Evolutionary conservation across 1,284 basidiomycete genomes (phyloP), one percentile per base, ranked within the genome.

Genomic region (Fomes fomentarius): DNA sequence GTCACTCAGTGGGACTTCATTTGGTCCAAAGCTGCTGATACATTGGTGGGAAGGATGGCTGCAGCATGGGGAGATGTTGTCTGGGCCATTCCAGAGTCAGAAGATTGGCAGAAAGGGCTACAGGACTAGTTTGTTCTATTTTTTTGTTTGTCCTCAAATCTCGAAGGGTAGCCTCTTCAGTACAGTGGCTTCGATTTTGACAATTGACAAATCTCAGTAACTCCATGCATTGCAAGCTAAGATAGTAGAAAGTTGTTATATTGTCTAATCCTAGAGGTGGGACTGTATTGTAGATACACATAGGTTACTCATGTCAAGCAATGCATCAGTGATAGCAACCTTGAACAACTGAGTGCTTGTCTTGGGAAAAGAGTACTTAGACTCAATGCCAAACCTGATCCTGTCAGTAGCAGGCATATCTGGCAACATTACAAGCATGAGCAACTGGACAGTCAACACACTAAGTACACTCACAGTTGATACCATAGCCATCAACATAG

Each of bases 361-460:
- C 31, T 74, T 69, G 6, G 79, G 68, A 63, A 79, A 85, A 8
- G 89, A 89, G 61, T 81, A 75, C 72, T 98, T 98, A 51, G 89
- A 92, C 74, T 98, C 96, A 67, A 98, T 88, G 2, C 96, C 96
- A 74, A 98, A 96, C 74, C 96, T 97, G 73, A 98, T 82, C 58
- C 88, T 76, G 50, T 88, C 76, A 14, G 87, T 83, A 15, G 89
- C 94, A 53, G 91, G 85, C 58, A 98, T 81, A 71, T 98, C 94
- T 96, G 11, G 17, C 11, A 5, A 5, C 3, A 14, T 19, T 14
- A 24, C 5, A 5, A 5, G 22, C 5, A 24, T 40, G 22, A 40
- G 38, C 21, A 6, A 24, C 38, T 12, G 10, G 11, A n/a, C 38
- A 40, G 6, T 24, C 11, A 11, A 22, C 8, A 14, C 5, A 4